Evolutionary conservation across 768 basidiomycete species (phyloP).

Genomic region (Sistotremastrum niveocremeum): DNA sequence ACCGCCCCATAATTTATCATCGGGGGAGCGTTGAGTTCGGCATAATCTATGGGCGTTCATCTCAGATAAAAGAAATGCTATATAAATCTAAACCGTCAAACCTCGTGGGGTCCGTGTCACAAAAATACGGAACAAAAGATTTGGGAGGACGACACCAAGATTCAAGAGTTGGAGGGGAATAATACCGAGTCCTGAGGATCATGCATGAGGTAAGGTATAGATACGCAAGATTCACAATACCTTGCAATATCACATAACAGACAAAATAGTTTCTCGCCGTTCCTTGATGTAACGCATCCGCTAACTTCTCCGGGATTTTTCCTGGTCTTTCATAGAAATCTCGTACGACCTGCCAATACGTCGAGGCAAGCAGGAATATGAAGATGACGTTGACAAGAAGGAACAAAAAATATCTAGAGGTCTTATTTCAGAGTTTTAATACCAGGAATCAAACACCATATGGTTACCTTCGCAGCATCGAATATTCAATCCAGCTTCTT

Average conservation of each 20-base stretch:
- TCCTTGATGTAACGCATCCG: slow-evolving; percentile 66
- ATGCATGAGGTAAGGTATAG: slow-evolving; percentile 2
- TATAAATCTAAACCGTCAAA: slow-evolving; percentile 16
- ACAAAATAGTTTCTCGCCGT: slow-evolving; percentile 75
- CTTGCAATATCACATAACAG: slow-evolving; percentile 76
- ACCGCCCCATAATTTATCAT: slow-evolving; percentile 97
- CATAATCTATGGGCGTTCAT: slow-evolving; percentile 50
- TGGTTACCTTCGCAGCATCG: slow-evolving; percentile 76
- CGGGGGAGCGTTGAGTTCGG: slow-evolving; percentile 92
- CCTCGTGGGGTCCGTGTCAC: slow-evolving; percentile 86
- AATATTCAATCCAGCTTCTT: slow-evolving; percentile 87
- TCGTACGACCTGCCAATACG: slow-evolving; percentile 81
- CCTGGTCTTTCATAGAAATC: slow-evolving; percentile 90
- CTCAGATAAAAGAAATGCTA: not conserved
- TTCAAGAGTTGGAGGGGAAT: slow-evolving; percentile 95
- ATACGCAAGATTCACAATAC: slow-evolving; percentile 18
- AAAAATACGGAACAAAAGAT: slow-evolving; percentile 59
- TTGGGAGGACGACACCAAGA: slow-evolving; percentile 75
- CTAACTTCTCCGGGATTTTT: slow-evolving; percentile 88
- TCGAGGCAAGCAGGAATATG: slow-evolving; percentile 84
- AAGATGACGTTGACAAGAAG: slow-evolving; percentile 86
- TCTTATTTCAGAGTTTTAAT: slow-evolving; percentile 3
- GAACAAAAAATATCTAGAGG: slow-evolving; percentile 79
- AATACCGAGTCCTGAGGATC: slow-evolving; percentile 59
- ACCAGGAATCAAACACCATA: not conserved